These are phyloP conservation scores for Tulasnella sp. DNA, from an alignment of 768 basidiomycete species.

Conservation along the genomic window DNA sequence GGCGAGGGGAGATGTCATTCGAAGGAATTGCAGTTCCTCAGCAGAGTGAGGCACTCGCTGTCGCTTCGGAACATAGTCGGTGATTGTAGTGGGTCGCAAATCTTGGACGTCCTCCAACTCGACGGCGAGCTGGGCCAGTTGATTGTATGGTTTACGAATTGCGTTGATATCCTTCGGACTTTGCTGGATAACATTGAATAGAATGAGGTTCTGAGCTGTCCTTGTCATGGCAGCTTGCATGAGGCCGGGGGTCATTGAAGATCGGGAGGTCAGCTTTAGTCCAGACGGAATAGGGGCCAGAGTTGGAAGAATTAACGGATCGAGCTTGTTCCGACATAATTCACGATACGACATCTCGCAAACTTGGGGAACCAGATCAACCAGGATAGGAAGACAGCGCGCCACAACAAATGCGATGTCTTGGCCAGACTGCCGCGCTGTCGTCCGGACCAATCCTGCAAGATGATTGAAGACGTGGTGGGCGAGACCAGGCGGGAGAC, in stretches of 20 bases:
- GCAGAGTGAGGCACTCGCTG: conserved; percentile 26
- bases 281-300: conserved; percentile 66
- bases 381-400: conserved; percentile 60
- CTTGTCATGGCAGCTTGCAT: conserved; percentile 56
- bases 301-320: conserved; percentile 67
- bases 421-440: conserved; percentile 52
- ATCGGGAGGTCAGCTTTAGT: conserved; percentile 39
- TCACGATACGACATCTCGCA: conserved; percentile 73
- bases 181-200: conserved; percentile 63
- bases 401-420: conserved; percentile 49
- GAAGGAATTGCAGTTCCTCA: conserved; percentile 40
- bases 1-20: conserved; percentile 64
- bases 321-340: conserved; percentile 71
- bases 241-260: background rate
- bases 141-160: conserved; percentile 65
- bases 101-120: conserved; percentile 7
- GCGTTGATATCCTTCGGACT: conserved; percentile 69
- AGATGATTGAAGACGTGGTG: conserved; percentile 73
- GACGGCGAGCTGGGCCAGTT: conserved; percentile 61
- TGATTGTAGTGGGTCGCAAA: conserved; percentile 46
- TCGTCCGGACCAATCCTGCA: conserved; percentile 58
- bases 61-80: conserved; percentile 55
- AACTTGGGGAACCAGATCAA: conserved; percentile 64
- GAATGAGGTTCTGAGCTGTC: conserved; percentile 70
- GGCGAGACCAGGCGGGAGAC: conserved; percentile 65